These are phyloP conservation scores for Pythium angustatum DNA, from an alignment of 352 stramenopile genomes.

Conservation along the genomic window DNA sequence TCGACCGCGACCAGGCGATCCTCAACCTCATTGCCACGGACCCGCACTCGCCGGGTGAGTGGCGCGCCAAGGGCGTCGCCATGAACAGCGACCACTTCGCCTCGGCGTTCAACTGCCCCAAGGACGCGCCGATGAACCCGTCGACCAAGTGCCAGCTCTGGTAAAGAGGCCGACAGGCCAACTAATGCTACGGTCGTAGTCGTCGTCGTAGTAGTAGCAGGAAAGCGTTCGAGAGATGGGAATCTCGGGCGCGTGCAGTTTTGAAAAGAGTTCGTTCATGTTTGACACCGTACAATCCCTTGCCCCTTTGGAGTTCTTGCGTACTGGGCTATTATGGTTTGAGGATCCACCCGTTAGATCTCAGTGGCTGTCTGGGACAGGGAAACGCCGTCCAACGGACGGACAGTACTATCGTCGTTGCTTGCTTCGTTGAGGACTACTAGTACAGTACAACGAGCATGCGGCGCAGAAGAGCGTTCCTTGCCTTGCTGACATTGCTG, in stretches of 20 bases:
- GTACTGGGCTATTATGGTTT: too few relatives aligned
- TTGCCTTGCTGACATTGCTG: background rate
- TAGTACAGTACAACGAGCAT: too few relatives aligned
- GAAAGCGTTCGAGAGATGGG: background rate
- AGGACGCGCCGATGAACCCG: constrained; percentile 28
- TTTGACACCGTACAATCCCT: background rate
- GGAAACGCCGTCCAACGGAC: too few relatives aligned
- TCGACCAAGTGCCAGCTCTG: constrained; percentile 32
- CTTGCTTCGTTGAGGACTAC: too few relatives aligned
- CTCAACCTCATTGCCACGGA: constrained; percentile 45
- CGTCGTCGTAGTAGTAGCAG: too few relatives aligned
- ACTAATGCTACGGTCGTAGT: too few relatives aligned
- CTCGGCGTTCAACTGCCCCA: constrained; percentile 21
- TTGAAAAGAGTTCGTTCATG: background rate
- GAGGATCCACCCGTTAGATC: too few relatives aligned
- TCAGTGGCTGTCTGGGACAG: too few relatives aligned
- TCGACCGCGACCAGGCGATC: constrained; percentile 43
- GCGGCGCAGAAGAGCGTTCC: too few relatives aligned
- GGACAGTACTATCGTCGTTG: too few relatives aligned
- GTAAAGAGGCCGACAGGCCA: constrained; percentile 1
- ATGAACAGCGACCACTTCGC: constrained; percentile 35
- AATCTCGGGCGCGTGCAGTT: background rate
- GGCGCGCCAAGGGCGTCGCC: constrained; percentile 30
- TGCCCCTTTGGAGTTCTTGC: background rate
- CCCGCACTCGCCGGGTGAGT: constrained; percentile 47